Evolutionary conservation across 1,284 basidiomycete genomes (phyloP).

Genomic region (Moniliophthora roreri): DNA sequence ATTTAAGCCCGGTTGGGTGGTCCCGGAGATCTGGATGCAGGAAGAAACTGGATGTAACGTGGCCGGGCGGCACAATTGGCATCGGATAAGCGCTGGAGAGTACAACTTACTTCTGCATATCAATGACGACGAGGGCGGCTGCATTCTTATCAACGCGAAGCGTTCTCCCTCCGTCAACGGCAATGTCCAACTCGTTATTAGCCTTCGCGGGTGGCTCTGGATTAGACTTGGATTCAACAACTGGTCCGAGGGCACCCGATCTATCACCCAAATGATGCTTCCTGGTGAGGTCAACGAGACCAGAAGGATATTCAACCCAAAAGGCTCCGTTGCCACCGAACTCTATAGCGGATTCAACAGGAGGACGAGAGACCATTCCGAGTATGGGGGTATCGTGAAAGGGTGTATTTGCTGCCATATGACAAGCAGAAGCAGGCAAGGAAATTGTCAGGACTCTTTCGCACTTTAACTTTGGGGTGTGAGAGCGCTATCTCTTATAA

Average conservation of each 20-base stretch:
- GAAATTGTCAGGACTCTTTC: constrained; percentile 1
- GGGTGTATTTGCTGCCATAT: constrained; percentile 15
- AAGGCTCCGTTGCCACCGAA: constrained; percentile 57
- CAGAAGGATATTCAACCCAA: constrained; percentile 69
- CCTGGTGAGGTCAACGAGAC: constrained; percentile 61
- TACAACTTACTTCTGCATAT: constrained; percentile 68
- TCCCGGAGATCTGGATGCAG: constrained; percentile 59
- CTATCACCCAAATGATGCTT: constrained; percentile 33
- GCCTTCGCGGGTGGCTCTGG: constrained; percentile 33
- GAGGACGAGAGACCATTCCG: constrained; percentile 46
- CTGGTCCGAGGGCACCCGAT: constrained; percentile 1
- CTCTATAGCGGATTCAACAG: constrained; percentile 42
- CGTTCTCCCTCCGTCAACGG: constrained; percentile 48
- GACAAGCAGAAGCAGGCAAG: not conserved
- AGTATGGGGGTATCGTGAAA: constrained; percentile 41
- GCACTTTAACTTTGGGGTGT: not conserved
- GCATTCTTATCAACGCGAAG: constrained; percentile 50
- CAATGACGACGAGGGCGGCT: constrained; percentile 61
- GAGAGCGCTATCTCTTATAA: too few relatives aligned
- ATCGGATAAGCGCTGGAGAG: not conserved
- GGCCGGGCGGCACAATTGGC: too few relatives aligned
- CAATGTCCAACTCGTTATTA: constrained; percentile 49
- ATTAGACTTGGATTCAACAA: constrained; percentile 6
- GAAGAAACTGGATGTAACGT: constrained; percentile 63
- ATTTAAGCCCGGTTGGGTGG: constrained; percentile 57